Conservation (phyloP, 2,329 filamentous ascomycete genomes). For the Trichoderma endophyticum region DNA sequence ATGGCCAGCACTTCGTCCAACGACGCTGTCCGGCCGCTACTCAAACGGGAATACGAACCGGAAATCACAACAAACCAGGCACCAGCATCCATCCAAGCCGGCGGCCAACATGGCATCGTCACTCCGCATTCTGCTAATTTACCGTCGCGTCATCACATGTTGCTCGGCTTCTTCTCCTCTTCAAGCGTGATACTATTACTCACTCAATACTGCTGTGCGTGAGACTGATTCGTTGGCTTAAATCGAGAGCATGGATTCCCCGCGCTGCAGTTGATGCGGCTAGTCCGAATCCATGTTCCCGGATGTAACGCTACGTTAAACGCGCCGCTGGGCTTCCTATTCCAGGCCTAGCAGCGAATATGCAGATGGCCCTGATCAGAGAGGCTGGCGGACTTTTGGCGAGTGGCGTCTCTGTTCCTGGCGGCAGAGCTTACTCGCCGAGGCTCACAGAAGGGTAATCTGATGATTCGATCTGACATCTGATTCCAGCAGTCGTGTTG, state of each 20-base stretch:
- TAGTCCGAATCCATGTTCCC: neutral
- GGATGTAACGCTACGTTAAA: neutral
- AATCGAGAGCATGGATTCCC: slow-evolving; percentile 3
- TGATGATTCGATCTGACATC: neutral
- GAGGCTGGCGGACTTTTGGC: neutral
- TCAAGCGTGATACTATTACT: neutral
- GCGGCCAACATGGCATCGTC: neutral
- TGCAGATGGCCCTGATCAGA: neutral
- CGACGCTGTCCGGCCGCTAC: neutral
- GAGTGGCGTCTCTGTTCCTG: neutral
- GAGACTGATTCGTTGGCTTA: neutral
- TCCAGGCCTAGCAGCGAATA: neutral
- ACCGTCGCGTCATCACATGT: neutral
- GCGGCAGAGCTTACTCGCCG: neutral
- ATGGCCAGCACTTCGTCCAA: neutral
- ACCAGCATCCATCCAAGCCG: neutral
- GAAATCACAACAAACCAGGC: neutral
- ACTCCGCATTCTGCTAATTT: neutral
- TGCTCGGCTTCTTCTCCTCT: neutral
- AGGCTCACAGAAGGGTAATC: neutral
- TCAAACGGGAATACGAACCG: neutral
- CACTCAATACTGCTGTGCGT: neutral
- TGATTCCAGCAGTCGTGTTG: neutral
- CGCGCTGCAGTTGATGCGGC: neutral
- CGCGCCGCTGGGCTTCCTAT: neutral